Percentiles rank a stretch among this genome's conserved stretches.
Evolutionary conservation across 192 early-diverging fungal genomes (phyloP).

Genomic region (Podila epigama): DNA sequence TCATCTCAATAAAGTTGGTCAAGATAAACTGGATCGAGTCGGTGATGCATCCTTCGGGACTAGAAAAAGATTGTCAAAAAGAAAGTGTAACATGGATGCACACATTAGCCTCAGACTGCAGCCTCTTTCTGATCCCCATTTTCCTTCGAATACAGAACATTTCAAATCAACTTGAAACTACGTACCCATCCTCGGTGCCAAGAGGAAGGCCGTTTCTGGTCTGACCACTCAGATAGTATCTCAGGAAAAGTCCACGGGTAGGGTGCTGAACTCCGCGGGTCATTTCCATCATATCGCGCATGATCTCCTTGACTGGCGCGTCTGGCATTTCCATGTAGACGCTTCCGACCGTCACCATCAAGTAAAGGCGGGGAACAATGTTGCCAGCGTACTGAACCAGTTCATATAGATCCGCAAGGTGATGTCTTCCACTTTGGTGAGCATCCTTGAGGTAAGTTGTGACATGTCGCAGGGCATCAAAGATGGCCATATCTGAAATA

Average conservation of each 20-base stretch:
- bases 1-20: constrained; percentile 99
- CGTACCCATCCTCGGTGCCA: constrained; percentile 63
- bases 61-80: constrained; percentile 14
- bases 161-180: background rate
- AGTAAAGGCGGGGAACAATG: constrained; percentile 97
- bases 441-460: constrained; percentile 90
- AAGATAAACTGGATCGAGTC: constrained; percentile 97
- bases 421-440: constrained; percentile 81
- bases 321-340: constrained; percentile 95
- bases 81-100: background rate
- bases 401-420: constrained; percentile 95
- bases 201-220: constrained; percentile 95
- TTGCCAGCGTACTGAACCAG: constrained; percentile 98
- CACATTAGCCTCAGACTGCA: background rate
- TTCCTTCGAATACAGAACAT: background rate
- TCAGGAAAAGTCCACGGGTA: constrained; percentile 94
- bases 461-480: constrained; percentile 96
- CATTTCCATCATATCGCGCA: constrained; percentile 99
- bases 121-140: too few relatives aligned
- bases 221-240: constrained; percentile 95
- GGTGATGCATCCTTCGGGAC: constrained; percentile 83
- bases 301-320: constrained; percentile 93
- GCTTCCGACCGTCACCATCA: constrained; percentile 99
- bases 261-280: constrained; percentile 98
- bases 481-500: constrained; percentile 90